Base-by-base conservation (phyloP, 1,284 basidiomycete species). In the Microbotryomycetes sp. region DNA sequence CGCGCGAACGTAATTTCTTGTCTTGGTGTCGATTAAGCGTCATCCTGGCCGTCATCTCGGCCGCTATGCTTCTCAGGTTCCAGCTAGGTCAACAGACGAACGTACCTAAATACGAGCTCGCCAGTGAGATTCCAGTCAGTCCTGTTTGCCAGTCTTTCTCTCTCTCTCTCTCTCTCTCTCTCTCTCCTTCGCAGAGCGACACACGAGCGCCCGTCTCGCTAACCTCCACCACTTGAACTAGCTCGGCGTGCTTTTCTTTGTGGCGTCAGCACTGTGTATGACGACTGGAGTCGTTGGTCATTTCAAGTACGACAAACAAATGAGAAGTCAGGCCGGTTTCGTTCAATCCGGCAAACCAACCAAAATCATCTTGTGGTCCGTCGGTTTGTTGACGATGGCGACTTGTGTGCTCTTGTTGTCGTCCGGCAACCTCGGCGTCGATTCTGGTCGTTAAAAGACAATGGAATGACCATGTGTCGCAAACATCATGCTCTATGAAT, bases 1-100 rank as follows among this genome's bases (percentile, higher is more conserved):
- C 64, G 18, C 58, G 64, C 21, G 66, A 68, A 31, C 64, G 66
- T 24, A 68, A 66, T 31, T 68, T 61, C 31, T 59, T 68, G 31
- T 48, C 35, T 23, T 64, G 61, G 64, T 28, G 60, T 52, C 65
- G 65, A 53, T 26, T 66, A 5, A 54, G 60, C 5, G 18, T 52
- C 5, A 58, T 55, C 16, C 54, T 68, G 9, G 28, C 57, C 24
- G 55, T 58, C 46, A 61, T 68, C 18, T 59, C 59, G 4, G 61
- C 59, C 16, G 51, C 64, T 0, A 35, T 68, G 5, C 50, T 68
- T 16, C 51, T 66, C 9, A 64, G 64, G 3, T 66, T 68, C 28
- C 61, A 60, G 18, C 55, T 66, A 35, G 63, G 63, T 23, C 35
- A 51, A 7, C 1, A 24, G 15, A 28, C 49, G 9, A 26, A 50